Evolutionary conservation across 768 basidiomycete species (phyloP).

Genomic region (Lactarius pseudohatsudake): DNA sequence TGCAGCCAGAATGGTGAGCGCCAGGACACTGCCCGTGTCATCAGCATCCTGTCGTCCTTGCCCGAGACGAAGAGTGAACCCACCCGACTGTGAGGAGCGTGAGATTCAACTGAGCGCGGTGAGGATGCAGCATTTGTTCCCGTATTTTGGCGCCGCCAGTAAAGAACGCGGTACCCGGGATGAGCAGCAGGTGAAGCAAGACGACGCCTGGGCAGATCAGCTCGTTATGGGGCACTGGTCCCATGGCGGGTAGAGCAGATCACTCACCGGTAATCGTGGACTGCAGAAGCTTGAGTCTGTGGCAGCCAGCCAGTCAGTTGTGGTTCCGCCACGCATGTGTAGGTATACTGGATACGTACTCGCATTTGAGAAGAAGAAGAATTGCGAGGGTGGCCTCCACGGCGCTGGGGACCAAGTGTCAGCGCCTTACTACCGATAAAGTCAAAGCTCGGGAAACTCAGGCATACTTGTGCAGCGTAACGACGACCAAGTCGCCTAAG

Average conservation of each 20-base stretch:
- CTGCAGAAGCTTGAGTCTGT: slow-evolving; percentile 61
- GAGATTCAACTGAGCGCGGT: slow-evolving; percentile 64
- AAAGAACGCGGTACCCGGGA: slow-evolving; percentile 69
- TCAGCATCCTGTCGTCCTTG: neutral
- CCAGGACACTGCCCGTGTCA: slow-evolving; percentile 49
- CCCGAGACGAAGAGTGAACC: slow-evolving; percentile 27
- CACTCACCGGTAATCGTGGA: slow-evolving; percentile 60
- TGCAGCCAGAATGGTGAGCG: slow-evolving; percentile 62
- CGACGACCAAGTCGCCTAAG: slow-evolving; percentile 63
- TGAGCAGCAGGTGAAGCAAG: slow-evolving; percentile 65
- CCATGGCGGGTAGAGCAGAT: slow-evolving; percentile 10
- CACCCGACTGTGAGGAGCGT: slow-evolving; percentile 68
- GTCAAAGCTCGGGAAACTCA: neutral
- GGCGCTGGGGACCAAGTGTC: slow-evolving; percentile 40
- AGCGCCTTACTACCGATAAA: neutral
- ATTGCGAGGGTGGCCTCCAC: slow-evolving; percentile 74
- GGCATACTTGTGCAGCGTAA: slow-evolving; percentile 65
- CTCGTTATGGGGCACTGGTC: neutral
- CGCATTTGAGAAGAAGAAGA: slow-evolving; percentile 63
- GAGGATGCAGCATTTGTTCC: slow-evolving; percentile 68
- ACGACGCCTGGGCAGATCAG: slow-evolving; percentile 51
- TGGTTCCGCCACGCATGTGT: neutral
- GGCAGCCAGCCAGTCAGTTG: neutral
- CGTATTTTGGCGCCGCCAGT: slow-evolving; percentile 64
- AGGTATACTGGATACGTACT: slow-evolving; percentile 46